Conservation (phyloP, 176 grass and related monocot species). For the bread wheat (Triticum aestivum) region IWGSC_CS_RefSeq_v2.1 NC_057808.1:235961781-235962280, state of each 20-base stretch:
- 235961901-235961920: constrained; percentile 57
- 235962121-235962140: no score
- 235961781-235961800: not conserved
- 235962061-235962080: not conserved
- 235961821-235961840: constrained; percentile 6
- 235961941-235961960: constrained; percentile 40
- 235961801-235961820: not conserved
- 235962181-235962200: no score
- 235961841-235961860: not conserved
- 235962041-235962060: not conserved
- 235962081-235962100: not conserved
- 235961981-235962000: constrained; percentile 49
- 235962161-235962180: no score
- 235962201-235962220: no score
- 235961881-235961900: constrained; percentile 67
- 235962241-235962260: no score
- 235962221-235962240: no score
- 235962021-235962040: constrained; percentile 17
- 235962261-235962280: no score
- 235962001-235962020: constrained; percentile 45
- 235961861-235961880: not conserved
- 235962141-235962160: no score
- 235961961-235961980: constrained; percentile 46
- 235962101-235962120: no score
- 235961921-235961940: constrained; percentile 38